Evolutionary conservation across 164 flowering plant species (phyloP).

Genomic region (Tetrastigma voinierianum): DNA sequence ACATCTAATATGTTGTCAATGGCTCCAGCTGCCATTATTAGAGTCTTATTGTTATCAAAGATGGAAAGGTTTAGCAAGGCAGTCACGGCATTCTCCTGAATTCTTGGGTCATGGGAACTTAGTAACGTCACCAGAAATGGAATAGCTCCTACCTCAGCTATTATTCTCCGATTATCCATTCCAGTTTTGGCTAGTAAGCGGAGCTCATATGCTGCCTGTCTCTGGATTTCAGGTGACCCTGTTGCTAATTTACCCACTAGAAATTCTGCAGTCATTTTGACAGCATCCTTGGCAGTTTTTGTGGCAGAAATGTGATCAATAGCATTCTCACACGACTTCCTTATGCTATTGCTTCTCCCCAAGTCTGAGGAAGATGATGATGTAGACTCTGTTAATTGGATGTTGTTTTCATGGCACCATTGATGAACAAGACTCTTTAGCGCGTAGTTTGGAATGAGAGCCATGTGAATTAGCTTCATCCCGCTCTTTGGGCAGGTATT

Average conservation of each 20-base stretch:
- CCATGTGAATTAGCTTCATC: constrained; percentile 62
- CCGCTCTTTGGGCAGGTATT: constrained; percentile 76
- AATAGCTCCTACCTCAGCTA: constrained; percentile 81
- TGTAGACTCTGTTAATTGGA: constrained; percentile 25
- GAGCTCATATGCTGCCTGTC: constrained; percentile 69
- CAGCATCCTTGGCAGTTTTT: constrained; percentile 56
- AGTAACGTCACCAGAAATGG: constrained; percentile 66
- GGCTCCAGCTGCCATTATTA: constrained; percentile 67
- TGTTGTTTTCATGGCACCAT: constrained; percentile 67
- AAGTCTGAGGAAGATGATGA: constrained; percentile 29
- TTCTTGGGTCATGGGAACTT: constrained; percentile 45
- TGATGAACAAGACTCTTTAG: constrained; percentile 62
- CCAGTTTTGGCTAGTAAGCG: constrained; percentile 69
- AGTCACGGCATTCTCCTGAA: constrained; percentile 77
- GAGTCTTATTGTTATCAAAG: constrained; percentile 53
- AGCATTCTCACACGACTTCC: constrained; percentile 31
- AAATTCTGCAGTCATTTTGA: constrained; percentile 69
- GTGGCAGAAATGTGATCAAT: constrained; percentile 63
- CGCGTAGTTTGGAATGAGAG: constrained; percentile 69
- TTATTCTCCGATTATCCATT: constrained; percentile 62
- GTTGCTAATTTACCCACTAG: constrained; percentile 72
- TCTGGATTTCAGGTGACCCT: constrained; percentile 55
- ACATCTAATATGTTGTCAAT: constrained; percentile 51
- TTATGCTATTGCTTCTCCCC: constrained; percentile 33
- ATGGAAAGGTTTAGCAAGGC: constrained; percentile 74